These are phyloP conservation scores for Colletotrichum aenigma DNA, from an alignment of 2,329 filamentous ascomycete species.

Conservation along the genomic window DNA sequence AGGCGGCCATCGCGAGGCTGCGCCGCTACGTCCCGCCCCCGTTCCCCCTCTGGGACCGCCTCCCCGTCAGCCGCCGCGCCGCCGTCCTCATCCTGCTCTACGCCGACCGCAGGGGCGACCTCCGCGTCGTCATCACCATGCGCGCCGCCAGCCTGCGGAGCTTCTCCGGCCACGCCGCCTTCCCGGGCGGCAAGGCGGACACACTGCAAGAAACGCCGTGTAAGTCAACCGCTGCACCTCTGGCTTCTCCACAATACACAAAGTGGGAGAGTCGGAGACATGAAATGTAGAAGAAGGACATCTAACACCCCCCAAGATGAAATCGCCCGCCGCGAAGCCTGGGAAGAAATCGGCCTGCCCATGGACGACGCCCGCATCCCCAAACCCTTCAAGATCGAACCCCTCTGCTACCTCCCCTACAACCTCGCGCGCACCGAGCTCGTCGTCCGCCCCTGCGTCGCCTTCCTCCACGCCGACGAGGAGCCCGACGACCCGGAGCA, in stretches of 20 bases:
- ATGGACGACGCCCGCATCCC: constrained; percentile 72
- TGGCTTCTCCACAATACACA: neutral
- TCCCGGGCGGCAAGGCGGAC: constrained; percentile 80
- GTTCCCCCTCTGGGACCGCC: constrained; percentile 65
- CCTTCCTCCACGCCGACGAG: constrained; percentile 72
- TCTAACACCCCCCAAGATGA: constrained; percentile 58
- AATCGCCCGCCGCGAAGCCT: constrained; percentile 87
- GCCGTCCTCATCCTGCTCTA: constrained; percentile 90
- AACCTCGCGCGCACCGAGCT: constrained; percentile 76
- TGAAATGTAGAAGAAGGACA: neutral
- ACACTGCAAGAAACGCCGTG: constrained; percentile 62
- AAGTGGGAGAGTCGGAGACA: neutral
- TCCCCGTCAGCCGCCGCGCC: constrained; percentile 72
- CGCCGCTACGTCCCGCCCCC: constrained; percentile 64
- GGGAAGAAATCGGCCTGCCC: constrained; percentile 91
- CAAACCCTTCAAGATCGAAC: constrained; percentile 81
- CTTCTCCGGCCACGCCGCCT: constrained; percentile 85
- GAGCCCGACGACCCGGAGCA: constrained; percentile 27
- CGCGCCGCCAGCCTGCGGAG: constrained; percentile 66
- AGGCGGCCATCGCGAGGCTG: constrained; percentile 65
- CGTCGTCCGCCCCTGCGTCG: constrained; percentile 77
- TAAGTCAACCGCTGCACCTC: constrained; percentile 36
- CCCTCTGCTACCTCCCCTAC: constrained; percentile 83
- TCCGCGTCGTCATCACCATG: constrained; percentile 75
- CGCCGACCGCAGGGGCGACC: constrained; percentile 79